Percentiles rank a stretch among this genome's conserved stretches.
Evolutionary conservation across 2,329 filamentous ascomycete species (phyloP).

Genomic region (Fonsecaea pedrosoi): DNA sequence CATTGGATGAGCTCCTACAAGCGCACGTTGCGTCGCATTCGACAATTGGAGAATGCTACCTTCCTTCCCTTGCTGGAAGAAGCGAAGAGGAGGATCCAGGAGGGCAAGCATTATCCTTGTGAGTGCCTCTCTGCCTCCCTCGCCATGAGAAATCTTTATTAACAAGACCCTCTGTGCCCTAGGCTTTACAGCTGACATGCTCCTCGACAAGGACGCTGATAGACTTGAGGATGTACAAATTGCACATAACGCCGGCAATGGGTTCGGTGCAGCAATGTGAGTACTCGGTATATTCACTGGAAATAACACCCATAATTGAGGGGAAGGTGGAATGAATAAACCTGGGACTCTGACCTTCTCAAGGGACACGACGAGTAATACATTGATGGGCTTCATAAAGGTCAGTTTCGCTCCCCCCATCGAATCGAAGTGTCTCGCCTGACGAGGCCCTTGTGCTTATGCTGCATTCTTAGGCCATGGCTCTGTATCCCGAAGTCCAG

Average conservation of each 20-base stretch:
- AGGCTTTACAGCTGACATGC: not conserved
- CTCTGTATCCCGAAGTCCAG: constrained; percentile 2
- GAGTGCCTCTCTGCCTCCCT: not conserved
- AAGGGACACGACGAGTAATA: constrained; percentile 3
- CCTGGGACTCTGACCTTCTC: not conserved
- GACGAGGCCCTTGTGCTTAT: no score
- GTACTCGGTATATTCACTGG: not conserved
- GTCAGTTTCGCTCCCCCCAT: not conserved
- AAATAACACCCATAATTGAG: not conserved
- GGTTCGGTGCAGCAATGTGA: not conserved
- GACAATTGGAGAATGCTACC: not conserved
- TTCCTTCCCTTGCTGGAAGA: not conserved
- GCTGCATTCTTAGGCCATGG: not conserved
- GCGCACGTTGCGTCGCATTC: not conserved
- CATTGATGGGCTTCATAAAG: constrained; percentile 8
- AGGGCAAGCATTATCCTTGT: not conserved
- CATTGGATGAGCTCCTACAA: not conserved
- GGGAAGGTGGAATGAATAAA: no score
- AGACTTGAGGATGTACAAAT: not conserved
- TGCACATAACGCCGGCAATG: not conserved
- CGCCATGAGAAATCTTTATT: not conserved
- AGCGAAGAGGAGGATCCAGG: not conserved
- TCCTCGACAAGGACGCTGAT: not conserved
- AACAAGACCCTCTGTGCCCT: not conserved
- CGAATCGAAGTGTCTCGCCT: not conserved